phyloP scores from a whole-genome alignment of 2,329 filamentous ascomycete genomes.

The Aspergillus vadensis region DNA sequence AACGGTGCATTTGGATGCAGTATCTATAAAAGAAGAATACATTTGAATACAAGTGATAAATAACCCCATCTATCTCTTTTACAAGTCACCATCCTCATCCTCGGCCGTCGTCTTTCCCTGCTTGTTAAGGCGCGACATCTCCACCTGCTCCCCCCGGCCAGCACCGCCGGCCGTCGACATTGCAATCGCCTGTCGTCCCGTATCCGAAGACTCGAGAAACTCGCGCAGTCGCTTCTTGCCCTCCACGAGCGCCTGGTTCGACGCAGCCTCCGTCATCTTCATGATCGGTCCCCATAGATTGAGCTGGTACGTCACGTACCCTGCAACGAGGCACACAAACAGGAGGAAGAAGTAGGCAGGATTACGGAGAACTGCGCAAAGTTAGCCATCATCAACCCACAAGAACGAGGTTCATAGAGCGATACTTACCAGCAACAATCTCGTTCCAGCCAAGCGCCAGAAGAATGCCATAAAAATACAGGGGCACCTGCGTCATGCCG shows the following conservation, averaged over 20 bases:
- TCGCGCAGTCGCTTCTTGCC: constrained; percentile 88
- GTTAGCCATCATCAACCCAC: not conserved
- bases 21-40: not conserved
- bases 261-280: constrained; percentile 90
- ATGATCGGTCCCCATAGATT: constrained; percentile 96
- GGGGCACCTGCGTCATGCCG: constrained; percentile 86
- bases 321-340: constrained; percentile 71
- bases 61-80: constrained; percentile 4
- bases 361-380: constrained; percentile 78
- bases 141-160: constrained; percentile 56
- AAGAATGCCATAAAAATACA: constrained; percentile 91
- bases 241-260: constrained; percentile 82
- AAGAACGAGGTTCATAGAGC: not conserved
- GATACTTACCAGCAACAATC: constrained; percentile 78
- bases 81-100: constrained; percentile 40
- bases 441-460: constrained; percentile 98
- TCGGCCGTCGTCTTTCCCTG: constrained; percentile 24
- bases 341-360: constrained; percentile 90
- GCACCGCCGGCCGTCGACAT: constrained; percentile 59
- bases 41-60: constrained; percentile 16
- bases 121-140: constrained; percentile 52
- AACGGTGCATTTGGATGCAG: not conserved
- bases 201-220: constrained; percentile 85
- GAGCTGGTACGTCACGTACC: constrained; percentile 88
- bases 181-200: constrained; percentile 77